Evolutionary conservation across 805 yeast species (phyloP), one percentile per base, ranked within the genome.

Genomic region (Wickerhamomyces xylosicus): DNA sequence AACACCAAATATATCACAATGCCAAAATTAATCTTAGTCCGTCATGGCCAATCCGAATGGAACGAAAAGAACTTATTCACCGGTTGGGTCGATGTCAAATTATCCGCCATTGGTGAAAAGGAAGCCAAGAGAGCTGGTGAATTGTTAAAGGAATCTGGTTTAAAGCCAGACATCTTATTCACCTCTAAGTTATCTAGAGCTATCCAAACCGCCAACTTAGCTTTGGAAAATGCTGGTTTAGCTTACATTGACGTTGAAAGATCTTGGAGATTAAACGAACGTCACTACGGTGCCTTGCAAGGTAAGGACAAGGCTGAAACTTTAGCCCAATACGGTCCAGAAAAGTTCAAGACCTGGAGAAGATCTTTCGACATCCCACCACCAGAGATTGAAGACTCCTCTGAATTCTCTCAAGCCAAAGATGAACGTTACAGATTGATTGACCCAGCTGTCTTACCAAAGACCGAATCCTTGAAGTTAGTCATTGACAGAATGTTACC

Each of bases 11-110:
- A 7, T 10, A 21, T 21, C 20, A 44, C 46, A 59, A 65, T 66
- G 71, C 69, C 70, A 58, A 86, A 84, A 67, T 74, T 89, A 66
- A 79, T 89, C 62, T 74, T 89, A 62, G 87, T 90, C 54, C 89
- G 97, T 76, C 97, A 89, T 89, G 97, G 97, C 58, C 95, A 90
- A 75, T 85, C 95, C 71, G 97, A 85, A 67, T 89, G 97, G 97
- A 89, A 89, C 69, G 95, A 86, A 68, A 85, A 86, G 74, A 90
- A 89, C 77, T 74, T 89, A 54, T 89, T 89, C 82, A 89, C 97
- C 65, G 97, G 97, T 61, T 89, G 97, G 97, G 97, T 90, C 47
- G 97, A 89, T 66, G 95, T 86, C 53, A 71, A 75, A 58, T 76
- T 89, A 63, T 79, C 90, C 40, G 87, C 72, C 46, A 66, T 74